Conservation (phyloP, 768 basidiomycete genomes). For the Xanthoconium purpureum region DNA sequence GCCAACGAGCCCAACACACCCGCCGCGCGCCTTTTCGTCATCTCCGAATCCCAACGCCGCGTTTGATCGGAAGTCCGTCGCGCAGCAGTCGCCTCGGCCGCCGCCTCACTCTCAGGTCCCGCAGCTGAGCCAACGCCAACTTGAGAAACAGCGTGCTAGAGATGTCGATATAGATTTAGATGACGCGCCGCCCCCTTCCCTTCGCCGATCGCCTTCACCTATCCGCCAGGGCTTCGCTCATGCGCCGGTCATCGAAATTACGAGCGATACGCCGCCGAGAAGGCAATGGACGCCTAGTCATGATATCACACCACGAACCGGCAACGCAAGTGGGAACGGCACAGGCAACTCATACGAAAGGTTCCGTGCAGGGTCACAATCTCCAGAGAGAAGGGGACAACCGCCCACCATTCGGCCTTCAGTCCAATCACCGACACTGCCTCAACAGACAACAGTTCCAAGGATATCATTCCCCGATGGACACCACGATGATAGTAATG, state of each 20-base stretch:
- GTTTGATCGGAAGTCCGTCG: constrained; percentile 21
- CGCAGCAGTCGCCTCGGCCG: constrained; percentile 14
- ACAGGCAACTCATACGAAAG: constrained; percentile 1
- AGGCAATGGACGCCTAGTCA: constrained; percentile 29
- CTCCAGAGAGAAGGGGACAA: constrained; percentile 17
- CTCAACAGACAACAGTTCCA: constrained; percentile 39
- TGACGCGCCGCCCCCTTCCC: constrained; percentile 42
- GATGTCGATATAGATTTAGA: constrained; percentile 35
- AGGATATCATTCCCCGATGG: constrained; percentile 36
- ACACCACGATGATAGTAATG: not conserved
- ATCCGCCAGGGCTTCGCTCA: constrained; percentile 13
- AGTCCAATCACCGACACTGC: constrained; percentile 3
- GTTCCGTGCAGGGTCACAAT: constrained; percentile 10
- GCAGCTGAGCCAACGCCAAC: constrained; percentile 25
- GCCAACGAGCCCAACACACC: constrained; percentile 23
- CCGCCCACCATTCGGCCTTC: not conserved
- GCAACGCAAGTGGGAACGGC: constrained; percentile 8
- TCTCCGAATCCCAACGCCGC: constrained; percentile 17
- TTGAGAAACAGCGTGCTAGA: constrained; percentile 22
- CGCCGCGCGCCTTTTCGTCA: constrained; percentile 13
- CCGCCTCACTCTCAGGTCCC: constrained; percentile 8
- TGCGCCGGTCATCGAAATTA: constrained; percentile 32
- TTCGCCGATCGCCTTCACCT: constrained; percentile 37
- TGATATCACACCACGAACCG: constrained; percentile 14
- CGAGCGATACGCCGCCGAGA: constrained; percentile 23